Evolutionary conservation across 768 basidiomycete species (phyloP), one percentile per base, ranked within the genome.

Genomic region (Lyophyllum atratum): DNA sequence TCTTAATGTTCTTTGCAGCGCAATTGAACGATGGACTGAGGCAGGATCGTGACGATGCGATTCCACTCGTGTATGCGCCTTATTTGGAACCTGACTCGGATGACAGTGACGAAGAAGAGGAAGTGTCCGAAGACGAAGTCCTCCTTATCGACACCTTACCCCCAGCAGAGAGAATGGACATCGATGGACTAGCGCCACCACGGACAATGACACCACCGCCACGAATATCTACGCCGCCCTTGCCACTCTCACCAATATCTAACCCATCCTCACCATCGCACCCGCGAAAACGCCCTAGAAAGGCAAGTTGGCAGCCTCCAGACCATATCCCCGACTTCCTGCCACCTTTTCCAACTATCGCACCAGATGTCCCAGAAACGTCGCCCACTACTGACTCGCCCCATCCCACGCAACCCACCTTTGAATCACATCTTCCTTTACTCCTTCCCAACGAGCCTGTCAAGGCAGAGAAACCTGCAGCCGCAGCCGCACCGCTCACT

Each of bases 321-420:
- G 72, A 79, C 47, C 78, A 89, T 66, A 77, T 91, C 52, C 89
- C 89, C 14, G 74, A 80, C 59, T 86, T 85, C 61, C 69, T 91
- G 3, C 89, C 89, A 1, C 86, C 88, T 0, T 89, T 90, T 65
- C 89, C 89, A 21, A 69, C 71, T 19, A 60, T 64, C 19, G 72
- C 71, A 17, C 58, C 66, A 55, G 64, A 73, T 21, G 48, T 47
- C 10, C 59, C 52, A 26, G 55, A 61, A 40, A 25, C 37, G 11
- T 46, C 56, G 17, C 49, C 53, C n/a, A 48, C 50, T 19, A 19
- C 26, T 40, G 53, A 55, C 40, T 37, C 51, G 9, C 54, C 54
- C n/a, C 62, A 64, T 22, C 72, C 60, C n/a, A 65, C 60, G 39
- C 63, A 66, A 58, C 64, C 72, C 62, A 29, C 73, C 64, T 53